Conservation (phyloP, 306 rosid species). For the Alnus glutinosa region DNA sequence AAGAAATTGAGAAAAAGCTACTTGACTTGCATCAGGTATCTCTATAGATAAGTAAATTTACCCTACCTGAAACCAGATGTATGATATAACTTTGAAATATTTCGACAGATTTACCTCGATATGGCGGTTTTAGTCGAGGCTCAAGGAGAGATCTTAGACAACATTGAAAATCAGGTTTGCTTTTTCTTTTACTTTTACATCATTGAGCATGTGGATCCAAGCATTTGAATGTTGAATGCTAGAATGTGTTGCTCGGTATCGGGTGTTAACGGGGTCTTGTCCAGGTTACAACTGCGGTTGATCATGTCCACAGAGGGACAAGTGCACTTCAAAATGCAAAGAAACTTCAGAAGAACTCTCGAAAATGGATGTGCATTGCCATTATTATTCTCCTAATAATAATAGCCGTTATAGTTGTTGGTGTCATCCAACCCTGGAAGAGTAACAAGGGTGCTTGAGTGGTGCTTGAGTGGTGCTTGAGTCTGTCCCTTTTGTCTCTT, state of each 20-base stretch:
- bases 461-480: slow-evolving; percentile 64
- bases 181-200: slow-evolving; percentile 31
- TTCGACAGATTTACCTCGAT: slow-evolving; percentile 81
- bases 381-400: slow-evolving; percentile 69
- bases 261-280: slow-evolving; percentile 48
- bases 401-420: slow-evolving; percentile 67
- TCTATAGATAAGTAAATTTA: slow-evolving; percentile 11
- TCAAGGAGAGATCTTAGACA: slow-evolving; percentile 86
- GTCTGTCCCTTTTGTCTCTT: slow-evolving; percentile 33
- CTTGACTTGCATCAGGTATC: slow-evolving; percentile 92
- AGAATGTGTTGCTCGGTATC: slow-evolving; percentile 30
- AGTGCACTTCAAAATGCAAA: slow-evolving; percentile 77
- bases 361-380: slow-evolving; percentile 91
- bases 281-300: slow-evolving; percentile 74
- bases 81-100: slow-evolving; percentile 14
- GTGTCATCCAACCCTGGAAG: slow-evolving; percentile 85
- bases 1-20: slow-evolving; percentile 91
- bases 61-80: slow-evolving; percentile 6
- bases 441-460: slow-evolving; percentile 62
- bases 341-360: slow-evolving; percentile 81
- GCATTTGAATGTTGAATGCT: slow-evolving; percentile 22
- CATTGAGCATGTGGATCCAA: slow-evolving; percentile 25
- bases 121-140: slow-evolving; percentile 96
- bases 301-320: slow-evolving; percentile 81
- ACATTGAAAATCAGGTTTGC: slow-evolving; percentile 95